Base-by-base conservation (phyloP, 768 basidiomycete genomes). In the Russula virescens region DNA sequence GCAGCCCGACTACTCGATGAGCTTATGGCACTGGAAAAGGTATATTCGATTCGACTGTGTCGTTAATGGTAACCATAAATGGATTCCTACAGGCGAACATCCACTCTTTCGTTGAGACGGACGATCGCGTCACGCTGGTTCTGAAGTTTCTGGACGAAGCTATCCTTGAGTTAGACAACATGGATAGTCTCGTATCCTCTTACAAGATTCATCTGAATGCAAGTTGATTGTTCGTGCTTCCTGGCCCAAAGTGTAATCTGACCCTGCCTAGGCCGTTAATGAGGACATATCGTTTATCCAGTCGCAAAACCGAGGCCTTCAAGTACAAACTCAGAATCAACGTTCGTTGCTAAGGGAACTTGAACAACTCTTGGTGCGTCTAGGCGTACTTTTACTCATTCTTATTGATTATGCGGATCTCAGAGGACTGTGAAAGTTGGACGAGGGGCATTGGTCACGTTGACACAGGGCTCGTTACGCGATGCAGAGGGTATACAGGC, bases 201-300 rank as follows among this genome's bases (percentile, higher is more conserved):
- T 98, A 98, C 77, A 96, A 95, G 74, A 94, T 98, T 61, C 95
- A 98, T 73, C 75, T 99, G 43, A 96, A 97, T 72, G 97, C 94
- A 66, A 69, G 89, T 72, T 26, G 23, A 26, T 26, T 28, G 14
- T 51, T 34, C 45, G 46, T 55, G 40, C 60, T 48, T 52, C 26
- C 43, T 61, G n/a, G 34, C 6, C 31, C 14, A 40, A 55, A 5
- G 18, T 26, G 38, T 28, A 28, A 35, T 42, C 38, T 42, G 18
- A 70, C 73, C 21, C 31, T 50, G 42, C 59, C 8, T 53, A 98
- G 96, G 89, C 91, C 59, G 96, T 97, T 43, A 84, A 83, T 57
- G 97, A 99, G 62, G 97, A 99, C 71, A 99, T 99, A 58, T 83
- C 83, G 8, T 94, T 85, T 71, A 99, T 99, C 69, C 97, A 98